Percentiles rank a stretch among this genome's conserved stretches.
phyloP scores from a whole-genome alignment of 1,284 basidiomycete genomes.

The Earliella scabrosa region DNA sequence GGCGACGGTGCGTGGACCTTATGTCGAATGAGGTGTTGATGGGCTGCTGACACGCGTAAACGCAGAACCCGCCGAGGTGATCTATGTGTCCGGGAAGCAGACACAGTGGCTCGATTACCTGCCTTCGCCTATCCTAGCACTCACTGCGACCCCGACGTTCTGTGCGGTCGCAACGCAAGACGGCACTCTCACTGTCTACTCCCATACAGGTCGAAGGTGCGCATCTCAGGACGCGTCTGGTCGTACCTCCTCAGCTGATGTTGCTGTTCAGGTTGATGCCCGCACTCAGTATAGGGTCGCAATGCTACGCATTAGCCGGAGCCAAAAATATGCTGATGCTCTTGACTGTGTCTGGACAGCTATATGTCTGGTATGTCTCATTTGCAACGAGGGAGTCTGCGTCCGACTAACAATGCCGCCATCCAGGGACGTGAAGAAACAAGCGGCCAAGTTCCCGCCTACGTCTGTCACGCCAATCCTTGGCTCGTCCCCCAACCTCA shows the following conservation, averaged over 20 bases:
- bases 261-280: slow-evolving; percentile 66
- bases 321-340: slow-evolving; percentile 68
- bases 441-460: slow-evolving; percentile 65
- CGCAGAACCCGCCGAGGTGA: slow-evolving; percentile 69
- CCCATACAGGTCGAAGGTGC: slow-evolving; percentile 70
- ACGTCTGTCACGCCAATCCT: slow-evolving; percentile 67
- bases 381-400: no score
- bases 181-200: slow-evolving; percentile 79
- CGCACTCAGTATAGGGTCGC: slow-evolving; percentile 72
- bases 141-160: slow-evolving; percentile 70
- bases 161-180: slow-evolving; percentile 81
- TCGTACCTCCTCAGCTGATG: slow-evolving; percentile 1
- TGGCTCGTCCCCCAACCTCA: slow-evolving; percentile 53
- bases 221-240: slow-evolving; percentile 43
- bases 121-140: slow-evolving; percentile 66
- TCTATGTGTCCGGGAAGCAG: slow-evolving; percentile 64
- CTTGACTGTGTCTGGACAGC: slow-evolving; percentile 70
- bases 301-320: slow-evolving; percentile 71
- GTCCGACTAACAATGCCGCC: no score
- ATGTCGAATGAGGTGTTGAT: no score
- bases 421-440: slow-evolving; percentile 73
- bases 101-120: slow-evolving; percentile 90
- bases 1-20: slow-evolving; percentile 50
- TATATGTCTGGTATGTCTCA: slow-evolving; percentile 81
- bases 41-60: background rate